A percentile compares a stretch with the other conserved stretches of the same genome.
Evolutionary conservation across 257 asterid genomes (phyloP).

Genomic region (Ilex asprella): DNA sequence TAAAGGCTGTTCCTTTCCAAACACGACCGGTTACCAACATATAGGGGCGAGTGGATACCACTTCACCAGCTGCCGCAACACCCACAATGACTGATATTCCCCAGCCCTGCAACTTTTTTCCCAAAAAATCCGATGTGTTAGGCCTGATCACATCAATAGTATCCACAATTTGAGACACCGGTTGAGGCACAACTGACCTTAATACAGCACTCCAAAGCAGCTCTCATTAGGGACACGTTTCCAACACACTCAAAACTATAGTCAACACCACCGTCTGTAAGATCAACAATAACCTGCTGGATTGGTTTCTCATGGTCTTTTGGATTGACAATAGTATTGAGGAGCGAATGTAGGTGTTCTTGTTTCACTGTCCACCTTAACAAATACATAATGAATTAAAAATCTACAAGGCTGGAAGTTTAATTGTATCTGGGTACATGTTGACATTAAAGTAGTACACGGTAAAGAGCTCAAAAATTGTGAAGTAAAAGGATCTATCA

Average conservation of each 20-base stretch:
- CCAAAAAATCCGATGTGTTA: constrained; percentile 9
- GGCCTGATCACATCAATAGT: background rate
- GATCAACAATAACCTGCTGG: constrained; percentile 87
- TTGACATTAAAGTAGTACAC: too few species aligned
- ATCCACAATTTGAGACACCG: constrained; percentile 1
- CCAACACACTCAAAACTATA: constrained; percentile 98
- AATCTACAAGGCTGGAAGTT: too few species aligned
- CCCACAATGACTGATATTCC: constrained; percentile 98
- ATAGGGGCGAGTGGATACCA: constrained; percentile 91
- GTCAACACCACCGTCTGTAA: constrained; percentile 95
- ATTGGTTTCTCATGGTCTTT: constrained; percentile 89
- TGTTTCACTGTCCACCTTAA: too few species aligned
- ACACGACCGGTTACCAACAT: constrained; percentile 99
- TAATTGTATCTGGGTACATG: too few species aligned
- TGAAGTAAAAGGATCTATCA: too few species aligned
- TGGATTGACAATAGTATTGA: too few species aligned
- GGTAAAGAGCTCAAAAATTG: too few species aligned
- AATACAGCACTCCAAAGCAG: constrained; percentile 98
- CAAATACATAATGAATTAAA: too few species aligned
- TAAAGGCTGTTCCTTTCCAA: constrained; percentile 99
- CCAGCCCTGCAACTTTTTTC: constrained; percentile 64
- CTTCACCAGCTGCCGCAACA: constrained; percentile 98
- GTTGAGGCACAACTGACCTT: constrained; percentile 42
- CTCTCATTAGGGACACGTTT: constrained; percentile 80
- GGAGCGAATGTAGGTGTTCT: too few species aligned